Evolutionary conservation across 306 rosid genomes (phyloP).

Genomic region (Oemleria cerasiformis): DNA sequence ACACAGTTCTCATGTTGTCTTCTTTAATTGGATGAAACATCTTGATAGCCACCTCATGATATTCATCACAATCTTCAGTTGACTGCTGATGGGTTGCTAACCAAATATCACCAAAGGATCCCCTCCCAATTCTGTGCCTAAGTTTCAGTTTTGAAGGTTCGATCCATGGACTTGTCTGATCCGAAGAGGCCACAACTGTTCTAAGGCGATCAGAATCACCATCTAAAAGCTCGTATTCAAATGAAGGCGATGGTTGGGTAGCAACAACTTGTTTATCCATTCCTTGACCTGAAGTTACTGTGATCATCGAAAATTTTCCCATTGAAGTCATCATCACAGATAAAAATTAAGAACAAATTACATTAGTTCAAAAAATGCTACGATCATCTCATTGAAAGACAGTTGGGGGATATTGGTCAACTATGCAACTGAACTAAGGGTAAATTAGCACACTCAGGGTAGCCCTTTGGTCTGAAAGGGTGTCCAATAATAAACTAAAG

Average conservation of each 20-base stretch:
- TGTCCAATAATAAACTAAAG: background rate
- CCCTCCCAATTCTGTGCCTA: conserved; percentile 83
- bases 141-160: conserved; percentile 80
- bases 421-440: background rate
- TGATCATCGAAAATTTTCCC: background rate
- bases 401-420: background rate
- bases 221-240: conserved; percentile 70
- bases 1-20: conserved; percentile 48
- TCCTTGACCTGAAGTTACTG: conserved; percentile 37
- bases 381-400: background rate
- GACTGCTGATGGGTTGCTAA: conserved; percentile 88
- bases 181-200: conserved; percentile 46
- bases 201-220: conserved; percentile 44
- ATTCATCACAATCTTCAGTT: conserved; percentile 64
- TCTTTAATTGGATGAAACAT: conserved; percentile 68
- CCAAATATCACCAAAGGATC: conserved; percentile 93
- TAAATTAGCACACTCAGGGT: background rate
- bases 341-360: background rate
- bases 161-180: conserved; percentile 54
- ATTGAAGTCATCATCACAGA: background rate
- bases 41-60: conserved; percentile 91
- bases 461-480: background rate
- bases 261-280: conserved; percentile 59
- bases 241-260: conserved; percentile 42
- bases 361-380: background rate